Percentiles rank a stretch among this genome's conserved stretches.
These are phyloP conservation scores for Tolypocladium ovalisporum DNA, from an alignment of 2,329 filamentous ascomycete genomes.

Conservation along the genomic window DNA sequence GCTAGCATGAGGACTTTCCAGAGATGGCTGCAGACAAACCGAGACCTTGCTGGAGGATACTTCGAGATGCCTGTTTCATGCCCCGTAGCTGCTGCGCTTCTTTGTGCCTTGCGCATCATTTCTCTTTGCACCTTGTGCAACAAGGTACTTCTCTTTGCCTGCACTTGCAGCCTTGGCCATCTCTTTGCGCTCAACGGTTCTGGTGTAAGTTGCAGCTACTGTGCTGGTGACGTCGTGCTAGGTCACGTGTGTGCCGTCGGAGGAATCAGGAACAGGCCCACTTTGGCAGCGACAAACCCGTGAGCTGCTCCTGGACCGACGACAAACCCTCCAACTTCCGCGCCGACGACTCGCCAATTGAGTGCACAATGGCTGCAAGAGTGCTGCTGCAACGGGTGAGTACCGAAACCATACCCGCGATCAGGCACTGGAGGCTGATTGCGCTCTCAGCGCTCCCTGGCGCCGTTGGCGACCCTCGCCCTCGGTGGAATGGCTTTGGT, in stretches of 20 bases:
- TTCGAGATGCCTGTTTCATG: not conserved
- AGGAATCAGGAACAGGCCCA: constrained; percentile 5
- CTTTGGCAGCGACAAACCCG: constrained; percentile 3
- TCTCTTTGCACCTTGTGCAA: too few species aligned
- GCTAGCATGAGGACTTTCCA: not conserved
- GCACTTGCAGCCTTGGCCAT: not conserved
- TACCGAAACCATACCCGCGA: not conserved
- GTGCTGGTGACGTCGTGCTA: constrained; percentile 1
- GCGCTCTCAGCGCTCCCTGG: constrained; percentile 33
- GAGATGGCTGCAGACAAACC: not conserved
- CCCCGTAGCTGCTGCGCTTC: not conserved
- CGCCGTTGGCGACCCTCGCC: constrained; percentile 42
- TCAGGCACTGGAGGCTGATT: constrained; percentile 16
- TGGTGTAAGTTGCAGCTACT: too few species aligned
- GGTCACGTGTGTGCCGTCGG: constrained; percentile 5
- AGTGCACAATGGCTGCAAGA: constrained; percentile 44
- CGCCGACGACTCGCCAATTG: constrained; percentile 30
- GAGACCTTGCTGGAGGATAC: not conserved
- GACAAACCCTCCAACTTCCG: constrained; percentile 13
- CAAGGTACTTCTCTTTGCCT: not conserved
- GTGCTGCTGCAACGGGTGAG: constrained; percentile 46
- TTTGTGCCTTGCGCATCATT: not conserved
- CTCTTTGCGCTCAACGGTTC: too few species aligned
- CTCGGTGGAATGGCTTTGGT: constrained; percentile 36
- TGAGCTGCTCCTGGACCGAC: constrained; percentile 4